phyloP scores from a whole-genome alignment of 2,329 filamentous ascomycete genomes.

The Hymenoscyphus infarciens region DNA sequence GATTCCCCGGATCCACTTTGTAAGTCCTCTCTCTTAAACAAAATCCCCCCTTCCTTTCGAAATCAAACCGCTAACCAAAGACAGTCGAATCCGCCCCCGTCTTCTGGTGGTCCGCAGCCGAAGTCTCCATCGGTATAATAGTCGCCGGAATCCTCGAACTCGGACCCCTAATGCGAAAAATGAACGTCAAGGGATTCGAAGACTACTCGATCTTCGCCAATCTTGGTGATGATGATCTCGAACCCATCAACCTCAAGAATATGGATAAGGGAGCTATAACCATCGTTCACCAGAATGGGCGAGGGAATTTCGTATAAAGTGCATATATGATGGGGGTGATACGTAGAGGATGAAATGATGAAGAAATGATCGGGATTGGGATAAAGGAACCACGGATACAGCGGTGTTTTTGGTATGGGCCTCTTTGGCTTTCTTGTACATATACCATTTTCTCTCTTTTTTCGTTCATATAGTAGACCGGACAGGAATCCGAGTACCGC shows the following conservation, averaged over 20 bases:
- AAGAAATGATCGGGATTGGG: background rate
- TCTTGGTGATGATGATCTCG: background rate
- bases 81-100: constrained; percentile 22
- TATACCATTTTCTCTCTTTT: background rate
- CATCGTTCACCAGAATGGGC: background rate
- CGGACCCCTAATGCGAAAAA: constrained; percentile 21
- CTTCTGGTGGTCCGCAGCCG: constrained; percentile 26
- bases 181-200: constrained; percentile 21
- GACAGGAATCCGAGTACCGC: background rate
- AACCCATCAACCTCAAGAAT: background rate
- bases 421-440: background rate
- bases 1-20: constrained; percentile 22
- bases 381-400: background rate
- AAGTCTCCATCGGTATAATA: constrained; percentile 25
- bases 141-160: constrained; percentile 25
- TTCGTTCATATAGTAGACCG: background rate
- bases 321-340: too few species aligned
- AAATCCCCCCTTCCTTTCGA: background rate
- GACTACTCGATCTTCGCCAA: background rate
- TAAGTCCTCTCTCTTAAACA: background rate
- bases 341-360: too few species aligned
- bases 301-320: background rate
- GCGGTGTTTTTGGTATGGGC: background rate
- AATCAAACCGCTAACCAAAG: background rate
- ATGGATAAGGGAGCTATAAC: background rate